phyloP scores from a whole-genome alignment of 768 basidiomycete species.

The Sporobolomyces pararoseus region DNA sequence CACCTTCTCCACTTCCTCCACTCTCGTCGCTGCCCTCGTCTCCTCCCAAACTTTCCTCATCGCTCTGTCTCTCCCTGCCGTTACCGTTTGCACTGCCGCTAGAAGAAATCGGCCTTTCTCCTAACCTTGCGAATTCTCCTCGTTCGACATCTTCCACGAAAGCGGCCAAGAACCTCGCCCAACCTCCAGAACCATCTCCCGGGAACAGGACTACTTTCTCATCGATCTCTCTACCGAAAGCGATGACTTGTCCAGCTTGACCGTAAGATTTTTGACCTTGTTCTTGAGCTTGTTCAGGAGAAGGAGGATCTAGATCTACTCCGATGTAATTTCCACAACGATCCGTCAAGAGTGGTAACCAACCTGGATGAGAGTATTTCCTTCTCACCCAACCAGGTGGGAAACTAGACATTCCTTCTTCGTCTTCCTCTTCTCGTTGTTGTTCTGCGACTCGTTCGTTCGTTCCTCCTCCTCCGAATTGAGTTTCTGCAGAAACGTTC shows the following conservation, averaged over 20 bases:
- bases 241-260: constrained; percentile 82
- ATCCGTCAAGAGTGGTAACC: constrained; percentile 93
- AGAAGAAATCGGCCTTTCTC: constrained; percentile 19
- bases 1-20: constrained; percentile 52
- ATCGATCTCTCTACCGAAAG: constrained; percentile 98
- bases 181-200: constrained; percentile 84
- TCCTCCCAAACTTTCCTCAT: constrained; percentile 62
- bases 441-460: background rate
- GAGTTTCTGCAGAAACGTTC: constrained; percentile 12
- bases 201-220: constrained; percentile 91
- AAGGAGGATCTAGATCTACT: constrained; percentile 76
- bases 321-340: constrained; percentile 95
- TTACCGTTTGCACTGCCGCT: background rate
- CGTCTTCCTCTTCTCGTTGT: constrained; percentile 8
- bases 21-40: constrained; percentile 40
- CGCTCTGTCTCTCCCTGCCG: constrained; percentile 33
- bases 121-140: constrained; percentile 59
- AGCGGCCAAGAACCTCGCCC: constrained; percentile 87
- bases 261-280: constrained; percentile 53
- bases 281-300: constrained; percentile 15
- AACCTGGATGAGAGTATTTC: constrained; percentile 88
- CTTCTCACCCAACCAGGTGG: constrained; percentile 83
- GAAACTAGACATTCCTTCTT: constrained; percentile 73
- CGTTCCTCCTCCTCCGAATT: background rate
- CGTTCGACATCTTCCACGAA: constrained; percentile 90